Evolutionary conservation across 257 asterid species (phyloP), one percentile per base, ranked within the genome.

Genomic region (Phtheirospermum japonicum): DNA sequence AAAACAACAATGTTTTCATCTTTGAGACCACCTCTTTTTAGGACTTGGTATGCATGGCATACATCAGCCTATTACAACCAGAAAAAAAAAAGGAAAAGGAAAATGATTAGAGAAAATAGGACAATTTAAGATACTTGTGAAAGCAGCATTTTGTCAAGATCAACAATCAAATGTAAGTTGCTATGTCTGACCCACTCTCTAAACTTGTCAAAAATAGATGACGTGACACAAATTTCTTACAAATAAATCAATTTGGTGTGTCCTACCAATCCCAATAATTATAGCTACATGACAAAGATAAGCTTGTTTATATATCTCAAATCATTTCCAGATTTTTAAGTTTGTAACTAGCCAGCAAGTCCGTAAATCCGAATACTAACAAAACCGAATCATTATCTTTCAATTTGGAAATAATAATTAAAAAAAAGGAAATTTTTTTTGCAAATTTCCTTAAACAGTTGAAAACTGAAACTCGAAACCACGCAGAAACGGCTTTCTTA

Each of bases 31-130:
- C 97, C 97, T 66, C 64, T 78, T 78, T 80, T 92, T 33, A 92
- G 79, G 59, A 87, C 71, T 82, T 92, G 97, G 75, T 89, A 92
- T 17, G 99, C 96, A 75, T 89, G 99, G 68, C 99, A 92, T 17
- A 92, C 84, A 75, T 92, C 99, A 37, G 99, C 99, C 97, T 92
- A 51, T 59, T 18, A 61, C 43, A 73, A 69, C 3, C 1, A 23
- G 28, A 23, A 23, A 3, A 36, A 36, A 6, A 36, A 9, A 36
- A 6, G 10, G 4, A 36, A 23, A 40, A 54, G 6, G 20, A 51
- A 65, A 30, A 48, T 16, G 42, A n/a, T 61, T 51, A 9, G 61
- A 28, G 42, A 43, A 53, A 20, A 57, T 7, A 50, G 1, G 31
- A 59, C 13, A 32, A 34, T 58, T 17, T 33, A 51, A 56, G 55